phyloP scores from a whole-genome alignment of 305 asterid species.

The Fraxinus dipetala region DNA sequence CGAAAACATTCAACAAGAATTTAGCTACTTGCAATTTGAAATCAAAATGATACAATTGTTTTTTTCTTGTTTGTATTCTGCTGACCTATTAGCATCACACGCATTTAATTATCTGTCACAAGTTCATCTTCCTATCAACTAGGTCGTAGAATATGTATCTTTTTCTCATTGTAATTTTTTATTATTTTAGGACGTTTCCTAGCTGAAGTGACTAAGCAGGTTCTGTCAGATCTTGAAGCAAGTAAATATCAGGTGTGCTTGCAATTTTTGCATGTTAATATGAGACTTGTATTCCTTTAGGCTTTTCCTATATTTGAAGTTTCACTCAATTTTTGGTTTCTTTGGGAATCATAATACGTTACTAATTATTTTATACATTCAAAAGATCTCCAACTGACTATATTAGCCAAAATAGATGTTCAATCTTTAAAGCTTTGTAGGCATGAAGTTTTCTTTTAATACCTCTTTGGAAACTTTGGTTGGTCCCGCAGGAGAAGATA shows the following conservation, averaged over 20 bases:
- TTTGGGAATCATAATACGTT: background rate
- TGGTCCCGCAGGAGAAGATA: background rate
- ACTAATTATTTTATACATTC: background rate
- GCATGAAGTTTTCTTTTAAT: background rate
- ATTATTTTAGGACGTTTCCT: conserved; percentile 69
- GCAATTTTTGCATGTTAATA: conserved; percentile 14
- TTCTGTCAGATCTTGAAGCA: conserved; percentile 76
- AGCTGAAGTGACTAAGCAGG: conserved; percentile 86
- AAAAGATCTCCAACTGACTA: background rate
- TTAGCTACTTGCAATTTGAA: background rate
- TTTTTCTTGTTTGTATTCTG: background rate
- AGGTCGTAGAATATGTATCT: background rate
- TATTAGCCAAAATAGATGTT: background rate
- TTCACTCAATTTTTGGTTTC: background rate
- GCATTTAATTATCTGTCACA: background rate
- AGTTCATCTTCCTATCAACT: background rate
- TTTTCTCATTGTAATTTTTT: background rate
- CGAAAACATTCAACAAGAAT: background rate
- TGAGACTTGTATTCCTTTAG: conserved; percentile 7
- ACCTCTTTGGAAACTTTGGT: conserved; percentile 6
- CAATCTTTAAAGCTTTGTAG: conserved; percentile 1
- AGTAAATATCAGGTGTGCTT: conserved; percentile 82
- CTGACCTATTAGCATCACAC: background rate
- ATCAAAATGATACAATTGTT: background rate
- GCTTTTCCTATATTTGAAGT: conserved; percentile 1